phyloP scores from a whole-genome alignment of 1,139 yeast species.

The Taphrina pruni region DNA sequence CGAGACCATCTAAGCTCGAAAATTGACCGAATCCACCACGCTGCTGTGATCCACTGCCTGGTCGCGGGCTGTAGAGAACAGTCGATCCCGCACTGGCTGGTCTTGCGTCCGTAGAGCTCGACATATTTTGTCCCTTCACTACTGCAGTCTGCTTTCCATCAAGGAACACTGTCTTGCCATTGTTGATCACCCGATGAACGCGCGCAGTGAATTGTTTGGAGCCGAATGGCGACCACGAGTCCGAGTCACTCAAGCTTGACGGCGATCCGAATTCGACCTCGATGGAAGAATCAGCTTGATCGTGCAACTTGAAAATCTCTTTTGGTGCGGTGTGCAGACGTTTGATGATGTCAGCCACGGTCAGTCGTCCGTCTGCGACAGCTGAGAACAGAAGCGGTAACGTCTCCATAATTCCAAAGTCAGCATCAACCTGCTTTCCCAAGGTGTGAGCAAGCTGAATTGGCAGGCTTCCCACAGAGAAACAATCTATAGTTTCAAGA shows the following conservation, averaged over 20 bases:
- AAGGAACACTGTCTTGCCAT: constrained; percentile 77
- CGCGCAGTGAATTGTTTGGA: constrained; percentile 69
- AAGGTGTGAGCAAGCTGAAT: constrained; percentile 69
- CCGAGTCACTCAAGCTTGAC: constrained; percentile 56
- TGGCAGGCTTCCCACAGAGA: constrained; percentile 84
- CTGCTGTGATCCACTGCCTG: constrained; percentile 6
- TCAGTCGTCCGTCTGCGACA: constrained; percentile 72
- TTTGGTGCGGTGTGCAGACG: constrained; percentile 85
- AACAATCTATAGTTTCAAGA: constrained; percentile 76
- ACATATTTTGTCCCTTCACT: constrained; percentile 43
- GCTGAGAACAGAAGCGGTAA: constrained; percentile 83
- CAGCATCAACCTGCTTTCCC: constrained; percentile 67
- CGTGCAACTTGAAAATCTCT: constrained; percentile 80
- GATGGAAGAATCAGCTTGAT: constrained; percentile 71
- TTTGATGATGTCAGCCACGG: constrained; percentile 71
- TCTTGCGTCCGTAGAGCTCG: constrained; percentile 38
- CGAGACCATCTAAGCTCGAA: constrained; percentile 3
- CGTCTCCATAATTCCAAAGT: constrained; percentile 78
- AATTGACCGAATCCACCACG: constrained; percentile 10
- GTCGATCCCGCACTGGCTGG: constrained; percentile 5
- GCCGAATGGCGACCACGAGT: constrained; percentile 62
- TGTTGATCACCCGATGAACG: constrained; percentile 83
- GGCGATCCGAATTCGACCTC: constrained; percentile 83
- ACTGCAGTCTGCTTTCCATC: constrained; percentile 72
- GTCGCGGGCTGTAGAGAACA: constrained; percentile 5